These are phyloP conservation scores for Neonectria faginata DNA, from an alignment of 2,329 filamentous ascomycete genomes.

Conservation along the genomic window DNA sequence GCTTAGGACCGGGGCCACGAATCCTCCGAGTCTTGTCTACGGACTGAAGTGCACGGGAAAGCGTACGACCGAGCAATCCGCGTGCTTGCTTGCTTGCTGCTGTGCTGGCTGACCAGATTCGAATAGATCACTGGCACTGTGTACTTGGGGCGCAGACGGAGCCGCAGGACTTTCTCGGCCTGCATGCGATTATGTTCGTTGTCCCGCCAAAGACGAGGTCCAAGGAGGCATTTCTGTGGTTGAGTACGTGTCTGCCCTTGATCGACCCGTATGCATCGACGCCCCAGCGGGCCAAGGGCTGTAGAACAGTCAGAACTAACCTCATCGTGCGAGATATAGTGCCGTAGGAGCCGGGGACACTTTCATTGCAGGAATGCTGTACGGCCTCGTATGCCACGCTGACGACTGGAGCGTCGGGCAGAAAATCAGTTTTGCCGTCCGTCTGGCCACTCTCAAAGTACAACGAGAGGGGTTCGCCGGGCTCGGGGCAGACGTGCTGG, in stretches of 20 bases:
- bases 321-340: slow-evolving; percentile 55
- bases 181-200: slow-evolving; percentile 47
- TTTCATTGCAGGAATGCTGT: slow-evolving; percentile 79
- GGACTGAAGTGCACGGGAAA: slow-evolving; percentile 54
- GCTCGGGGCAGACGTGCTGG: slow-evolving; percentile 53
- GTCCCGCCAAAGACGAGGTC: slow-evolving; percentile 54
- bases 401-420: slow-evolving; percentile 60
- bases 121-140: slow-evolving; percentile 61
- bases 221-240: slow-evolving; percentile 60
- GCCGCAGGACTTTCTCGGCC: slow-evolving; percentile 50
- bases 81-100: slow-evolving; percentile 16
- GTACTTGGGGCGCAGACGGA: slow-evolving; percentile 70
- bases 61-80: slow-evolving; percentile 55
- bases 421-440: slow-evolving; percentile 71
- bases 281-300: slow-evolving; percentile 8
- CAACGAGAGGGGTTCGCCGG: slow-evolving; percentile 73
- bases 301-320: slow-evolving; percentile 37
- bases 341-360: slow-evolving; percentile 81
- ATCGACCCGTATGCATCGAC: slow-evolving; percentile 21
- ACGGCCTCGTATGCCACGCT: slow-evolving; percentile 64
- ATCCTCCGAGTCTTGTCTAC: slow-evolving; percentile 64
- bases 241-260: slow-evolving; percentile 64
- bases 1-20: slow-evolving; percentile 53
- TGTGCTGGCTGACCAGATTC: slow-evolving; percentile 38
- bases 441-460: slow-evolving; percentile 76